A percentile compares a stretch with the other conserved stretches of the same genome.
These are phyloP conservation scores for Limtongia smithiae DNA, from an alignment of 805 yeast species.

Conservation along the genomic window DNA sequence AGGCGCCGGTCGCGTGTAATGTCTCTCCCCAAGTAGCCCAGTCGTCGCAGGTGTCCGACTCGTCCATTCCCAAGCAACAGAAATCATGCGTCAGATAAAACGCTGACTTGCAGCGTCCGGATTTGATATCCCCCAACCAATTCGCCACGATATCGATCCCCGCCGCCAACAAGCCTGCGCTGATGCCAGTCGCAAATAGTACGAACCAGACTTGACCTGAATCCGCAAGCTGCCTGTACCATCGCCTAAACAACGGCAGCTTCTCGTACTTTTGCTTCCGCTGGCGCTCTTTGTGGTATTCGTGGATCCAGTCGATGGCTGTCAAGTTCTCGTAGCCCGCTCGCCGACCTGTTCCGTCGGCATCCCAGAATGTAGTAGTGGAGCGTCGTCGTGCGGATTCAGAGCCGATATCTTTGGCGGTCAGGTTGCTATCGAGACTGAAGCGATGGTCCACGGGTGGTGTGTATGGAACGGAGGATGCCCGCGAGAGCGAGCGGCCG, in stretches of 20 bases:
- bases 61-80: conserved; percentile 66
- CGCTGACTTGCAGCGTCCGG: conserved; percentile 65
- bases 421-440: conserved; percentile 18
- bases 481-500: too few relatives aligned
- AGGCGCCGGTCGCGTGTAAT: conserved; percentile 32
- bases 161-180: conserved; percentile 78
- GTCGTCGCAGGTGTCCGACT: conserved; percentile 43
- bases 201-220: conserved; percentile 59
- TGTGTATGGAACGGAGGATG: conserved; percentile 3
- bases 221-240: conserved; percentile 29
- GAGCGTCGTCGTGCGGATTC: too few relatives aligned
- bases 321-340: conserved; percentile 27
- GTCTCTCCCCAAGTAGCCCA: conserved; percentile 40
- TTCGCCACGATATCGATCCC: conserved; percentile 72
- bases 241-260: conserved; percentile 29
- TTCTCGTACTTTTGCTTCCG: conserved; percentile 14
- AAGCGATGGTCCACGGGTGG: conserved; percentile 2
- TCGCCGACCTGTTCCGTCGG: conserved; percentile 8
- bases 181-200: conserved; percentile 64
- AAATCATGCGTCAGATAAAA: conserved; percentile 64
- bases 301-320: conserved; percentile 39
- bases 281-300: conserved; percentile 34
- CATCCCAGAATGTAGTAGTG: neutral
- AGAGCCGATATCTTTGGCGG: conserved; percentile 6
- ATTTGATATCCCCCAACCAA: conserved; percentile 69